phyloP scores from a whole-genome alignment of 2,329 filamentous ascomycete species.

The Davidsoniella eucalypti region DNA sequence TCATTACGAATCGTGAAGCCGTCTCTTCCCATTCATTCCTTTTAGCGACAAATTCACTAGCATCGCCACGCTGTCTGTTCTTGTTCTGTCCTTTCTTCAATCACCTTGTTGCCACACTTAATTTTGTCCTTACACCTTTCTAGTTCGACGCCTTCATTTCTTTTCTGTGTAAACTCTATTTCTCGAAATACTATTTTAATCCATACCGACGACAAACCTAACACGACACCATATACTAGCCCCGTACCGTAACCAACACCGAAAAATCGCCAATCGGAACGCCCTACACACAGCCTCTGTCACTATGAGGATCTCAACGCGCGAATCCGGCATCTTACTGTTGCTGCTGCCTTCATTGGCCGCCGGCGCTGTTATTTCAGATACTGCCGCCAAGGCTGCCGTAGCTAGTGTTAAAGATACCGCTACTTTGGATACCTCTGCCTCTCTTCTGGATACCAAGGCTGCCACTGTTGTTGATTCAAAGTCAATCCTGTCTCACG shows the following conservation, averaged over 20 bases:
- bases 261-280: not conserved
- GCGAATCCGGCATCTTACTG: conserved; percentile 9
- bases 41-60: no score
- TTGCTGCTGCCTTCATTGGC: conserved; percentile 11
- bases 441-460: conserved; percentile 5
- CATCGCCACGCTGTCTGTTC: no score
- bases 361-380: conserved; percentile 8
- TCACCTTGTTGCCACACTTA: no score
- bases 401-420: not conserved
- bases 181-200: not conserved
- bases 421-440: not conserved
- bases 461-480: conserved; percentile 15
- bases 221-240: not conserved
- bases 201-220: not conserved
- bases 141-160: not conserved
- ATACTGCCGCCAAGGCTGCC: not conserved
- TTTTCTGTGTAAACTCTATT: not conserved
- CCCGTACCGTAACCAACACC: not conserved
- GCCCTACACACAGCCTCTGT: not conserved
- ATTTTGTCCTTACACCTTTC: not conserved
- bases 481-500: conserved; percentile 23
- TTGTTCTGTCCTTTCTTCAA: no score
- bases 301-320: conserved; percentile 11
- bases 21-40: no score
- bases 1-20: no score